These are phyloP conservation scores for Phragmites australis DNA, from an alignment of 176 grass and related monocot genomes.

Conservation along the genomic window DNA sequence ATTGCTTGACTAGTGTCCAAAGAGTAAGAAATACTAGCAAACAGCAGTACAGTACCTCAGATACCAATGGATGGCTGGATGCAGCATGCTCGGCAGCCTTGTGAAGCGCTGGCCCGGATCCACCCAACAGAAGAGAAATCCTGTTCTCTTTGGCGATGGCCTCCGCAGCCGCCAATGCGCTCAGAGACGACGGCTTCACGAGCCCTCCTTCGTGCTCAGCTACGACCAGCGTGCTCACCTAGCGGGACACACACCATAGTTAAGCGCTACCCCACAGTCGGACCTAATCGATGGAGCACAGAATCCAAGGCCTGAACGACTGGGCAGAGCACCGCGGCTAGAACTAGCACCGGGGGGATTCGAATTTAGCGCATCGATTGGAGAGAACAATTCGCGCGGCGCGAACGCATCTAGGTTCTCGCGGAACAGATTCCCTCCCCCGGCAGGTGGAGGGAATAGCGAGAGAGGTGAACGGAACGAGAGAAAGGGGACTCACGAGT, in stretches of 20 bases:
- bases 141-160: constrained; percentile 58
- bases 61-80: constrained; percentile 76
- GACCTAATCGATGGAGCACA: neutral
- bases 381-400: neutral
- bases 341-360: neutral
- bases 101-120: constrained; percentile 59
- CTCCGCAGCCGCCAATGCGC: constrained; percentile 67
- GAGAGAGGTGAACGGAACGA: neutral
- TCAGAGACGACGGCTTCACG: constrained; percentile 83
- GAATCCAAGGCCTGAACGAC: neutral
- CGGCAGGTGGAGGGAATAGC: too few species aligned
- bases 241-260: neutral
- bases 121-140: constrained; percentile 70
- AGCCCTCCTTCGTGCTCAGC: constrained; percentile 83
- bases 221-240: constrained; percentile 80
- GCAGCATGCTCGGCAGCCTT: constrained; percentile 80
- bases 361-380: neutral
- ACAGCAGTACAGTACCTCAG: constrained; percentile 51
- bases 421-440: too few species aligned
- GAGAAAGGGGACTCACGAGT: constrained; percentile 27
- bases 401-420: neutral
- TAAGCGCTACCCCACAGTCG: neutral
- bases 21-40: neutral
- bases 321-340: neutral
- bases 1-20: neutral